Base-by-base conservation (phyloP, 129 eudicot genomes). In the Ambrosia artemisiifolia region DNA sequence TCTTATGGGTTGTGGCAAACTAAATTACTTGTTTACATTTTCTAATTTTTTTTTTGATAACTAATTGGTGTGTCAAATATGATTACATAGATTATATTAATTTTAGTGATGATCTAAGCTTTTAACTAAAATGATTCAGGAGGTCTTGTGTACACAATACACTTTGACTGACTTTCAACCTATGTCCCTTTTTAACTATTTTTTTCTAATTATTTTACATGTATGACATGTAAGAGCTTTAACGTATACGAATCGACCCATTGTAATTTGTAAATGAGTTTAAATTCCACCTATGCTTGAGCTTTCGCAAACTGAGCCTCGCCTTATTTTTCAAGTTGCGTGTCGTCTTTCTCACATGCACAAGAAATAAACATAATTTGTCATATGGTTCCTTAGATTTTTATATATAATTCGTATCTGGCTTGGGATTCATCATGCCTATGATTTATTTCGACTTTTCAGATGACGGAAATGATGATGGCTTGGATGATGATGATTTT, bases 401-500 rank as follows among this genome's bases (percentile, higher is more conserved):
- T 1, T 38, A 12, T 40, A 57, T 4, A 35, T 34, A 63, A 1
- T 36, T 43, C n/a, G 16, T n/a, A 7, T 65, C 34, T 54, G 28
- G 44, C 28, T 40, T 28, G 13, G 49, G 75, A 57, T 61, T 69
- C 16, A 38, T 24, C 63, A 40, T 49, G 17, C 11, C 66, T 65
- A 70, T 64, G 36, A 16, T 42, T 66, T 65, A 19, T 73, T 59
- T 42, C 50, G 70, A 54, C 76, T 70, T 79, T 61, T 73, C 84
- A 93, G 98, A 93, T 71, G 98, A 85, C 60, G 84, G 87, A 18
- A 83, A 72, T 50, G 88, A 90, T 60, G 96, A 86, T 44, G 96
- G 77, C 64, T 84, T 84, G 67, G 82, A 78, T 75, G 97, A 90
- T 63, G 98, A 94, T 81, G 98, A 94, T 84, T 90, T 94, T 81